Percentiles rank a stretch among this genome's conserved stretches.
Conservation (phyloP, 768 basidiomycete genomes). For the Termitomyces sp. region DNA sequence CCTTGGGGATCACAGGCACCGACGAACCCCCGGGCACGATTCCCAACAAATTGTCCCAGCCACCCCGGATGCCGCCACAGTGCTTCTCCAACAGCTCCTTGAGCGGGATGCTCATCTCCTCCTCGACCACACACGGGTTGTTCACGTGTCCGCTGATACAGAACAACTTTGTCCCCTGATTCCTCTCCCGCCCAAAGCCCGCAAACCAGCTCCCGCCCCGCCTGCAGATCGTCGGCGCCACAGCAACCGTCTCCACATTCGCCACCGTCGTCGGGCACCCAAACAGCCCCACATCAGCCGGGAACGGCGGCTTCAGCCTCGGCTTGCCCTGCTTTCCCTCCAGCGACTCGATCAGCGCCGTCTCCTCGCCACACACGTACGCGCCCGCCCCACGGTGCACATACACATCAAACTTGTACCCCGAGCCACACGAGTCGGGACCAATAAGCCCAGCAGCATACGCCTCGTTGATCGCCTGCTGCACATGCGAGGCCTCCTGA, state of each 20-base stretch:
- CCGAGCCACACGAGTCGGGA: slow-evolving; percentile 85
- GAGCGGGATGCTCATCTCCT: slow-evolving; percentile 97
- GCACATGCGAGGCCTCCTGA: slow-evolving; percentile 90
- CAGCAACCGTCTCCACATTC: slow-evolving; percentile 97
- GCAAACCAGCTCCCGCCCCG: slow-evolving; percentile 91
- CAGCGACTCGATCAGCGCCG: slow-evolving; percentile 92
- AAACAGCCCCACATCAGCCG: slow-evolving; percentile 95
- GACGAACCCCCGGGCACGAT: slow-evolving; percentile 94
- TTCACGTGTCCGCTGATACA: slow-evolving; percentile 98
- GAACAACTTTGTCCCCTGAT: slow-evolving; percentile 95
- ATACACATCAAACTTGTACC: slow-evolving; percentile 96
- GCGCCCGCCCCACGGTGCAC: slow-evolving; percentile 98
- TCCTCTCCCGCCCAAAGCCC: slow-evolving; percentile 83
- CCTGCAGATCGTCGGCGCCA: slow-evolving; percentile 93
- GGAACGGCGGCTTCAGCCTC: slow-evolving; percentile 96
- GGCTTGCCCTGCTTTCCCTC: slow-evolving; percentile 99
- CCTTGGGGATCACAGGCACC: slow-evolving; percentile 85
- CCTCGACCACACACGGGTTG: slow-evolving; percentile 96
- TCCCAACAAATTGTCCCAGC: slow-evolving; percentile 97
- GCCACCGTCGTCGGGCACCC: slow-evolving; percentile 97
- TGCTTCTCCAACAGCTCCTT: slow-evolving; percentile 95
- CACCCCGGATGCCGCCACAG: slow-evolving; percentile 90
- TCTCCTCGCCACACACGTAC: slow-evolving; percentile 99
- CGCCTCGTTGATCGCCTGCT: slow-evolving; percentile 93
- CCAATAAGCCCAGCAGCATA: slow-evolving; percentile 87